Evolutionary conservation across 352 stramenopile species (phyloP), one percentile per base, ranked within the genome.

Genomic region (Phytophthora fragariae): DNA sequence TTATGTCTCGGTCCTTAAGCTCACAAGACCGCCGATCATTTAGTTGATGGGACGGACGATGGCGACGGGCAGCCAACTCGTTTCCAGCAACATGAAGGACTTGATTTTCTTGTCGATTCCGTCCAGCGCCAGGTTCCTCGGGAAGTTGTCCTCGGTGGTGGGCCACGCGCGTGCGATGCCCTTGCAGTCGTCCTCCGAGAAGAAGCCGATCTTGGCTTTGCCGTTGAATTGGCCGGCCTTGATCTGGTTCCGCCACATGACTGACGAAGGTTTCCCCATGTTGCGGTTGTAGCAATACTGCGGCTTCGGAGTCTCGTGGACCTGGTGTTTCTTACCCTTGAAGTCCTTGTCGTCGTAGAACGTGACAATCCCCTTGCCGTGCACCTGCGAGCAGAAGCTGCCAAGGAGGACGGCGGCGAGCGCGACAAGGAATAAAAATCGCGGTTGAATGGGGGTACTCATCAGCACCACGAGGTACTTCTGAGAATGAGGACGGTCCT

Each of bases 281-380:
- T 75, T 73, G 47, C 76, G 57, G 53, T 73, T 68, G 72, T 76
- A 79, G 68, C 68, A 79, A 19, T 62, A 75, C 24, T 75, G 68
- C 2, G 56, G 10, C 3, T 50, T 29, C 7, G 72, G 62, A 2
- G 37, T 44, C 10, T 50, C 39, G 27, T 67, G 57, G 52, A 75
- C 64, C 6, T 68, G n/a, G 49, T 62, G 64, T 50, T 68, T 67
- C 21, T 75, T 55, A 0, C 68, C 68, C 33, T 46, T 71, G 52
- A 75, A 75, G 57, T 71, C 56, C n/a, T 31, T 50, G 8, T 57
- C 62, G 17, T 27, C 62, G 62, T 62, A 75, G 39, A 75, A 75
- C 0, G 60, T 67, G 33, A 75, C 12, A 17, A 62, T 37, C 1
- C 62, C 47, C 35, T 71, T 49, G 37, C 46, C 41, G 33, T 57